Evolutionary conservation across 2,329 filamentous ascomycete species (phyloP).

Genomic region (Didymella exigua): DNA sequence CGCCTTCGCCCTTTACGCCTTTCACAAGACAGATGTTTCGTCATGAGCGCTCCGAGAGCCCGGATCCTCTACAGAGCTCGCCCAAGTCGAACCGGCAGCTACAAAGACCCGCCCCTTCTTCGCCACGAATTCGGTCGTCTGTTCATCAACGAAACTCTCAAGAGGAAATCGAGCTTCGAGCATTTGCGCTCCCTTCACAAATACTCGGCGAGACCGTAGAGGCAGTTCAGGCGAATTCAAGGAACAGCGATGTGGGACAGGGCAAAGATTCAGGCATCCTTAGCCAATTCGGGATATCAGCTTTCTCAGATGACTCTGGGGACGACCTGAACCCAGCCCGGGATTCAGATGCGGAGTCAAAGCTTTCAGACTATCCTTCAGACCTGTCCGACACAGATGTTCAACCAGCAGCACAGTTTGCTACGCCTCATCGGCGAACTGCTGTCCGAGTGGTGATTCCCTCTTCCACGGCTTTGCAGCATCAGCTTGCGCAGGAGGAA

Average conservation of each 20-base stretch:
- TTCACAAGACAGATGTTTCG: not conserved
- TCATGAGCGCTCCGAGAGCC: slow-evolving; percentile 32
- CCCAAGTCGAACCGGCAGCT: slow-evolving; percentile 12
- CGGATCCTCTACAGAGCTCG: slow-evolving; percentile 38
- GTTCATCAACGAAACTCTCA: slow-evolving; percentile 6
- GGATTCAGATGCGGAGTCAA: slow-evolving; percentile 21
- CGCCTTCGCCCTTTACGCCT: slow-evolving; percentile 29
- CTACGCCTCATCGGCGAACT: slow-evolving; percentile 31
- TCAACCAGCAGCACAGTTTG: slow-evolving; percentile 10
- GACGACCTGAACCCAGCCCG: slow-evolving; percentile 23
- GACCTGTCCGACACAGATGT: slow-evolving; percentile 25
- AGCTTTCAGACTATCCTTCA: slow-evolving; percentile 20
- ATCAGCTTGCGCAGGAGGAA: slow-evolving; percentile 23
- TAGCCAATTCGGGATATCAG: slow-evolving; percentile 26
- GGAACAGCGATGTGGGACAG: not conserved
- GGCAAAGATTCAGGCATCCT: slow-evolving; percentile 20
- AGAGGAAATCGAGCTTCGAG: slow-evolving; percentile 13
- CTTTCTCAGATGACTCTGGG: slow-evolving; percentile 32
- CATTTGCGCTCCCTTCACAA: slow-evolving; percentile 9
- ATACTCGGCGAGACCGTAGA: not conserved
- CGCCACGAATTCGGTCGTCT: slow-evolving; percentile 17
- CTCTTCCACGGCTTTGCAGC: slow-evolving; percentile 25
- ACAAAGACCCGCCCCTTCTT: not conserved
- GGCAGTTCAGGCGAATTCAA: not conserved
- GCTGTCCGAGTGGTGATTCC: slow-evolving; percentile 41